Evolutionary conservation across 1,284 basidiomycete genomes (phyloP).

Genomic region (Rhodotorula sp.): DNA sequence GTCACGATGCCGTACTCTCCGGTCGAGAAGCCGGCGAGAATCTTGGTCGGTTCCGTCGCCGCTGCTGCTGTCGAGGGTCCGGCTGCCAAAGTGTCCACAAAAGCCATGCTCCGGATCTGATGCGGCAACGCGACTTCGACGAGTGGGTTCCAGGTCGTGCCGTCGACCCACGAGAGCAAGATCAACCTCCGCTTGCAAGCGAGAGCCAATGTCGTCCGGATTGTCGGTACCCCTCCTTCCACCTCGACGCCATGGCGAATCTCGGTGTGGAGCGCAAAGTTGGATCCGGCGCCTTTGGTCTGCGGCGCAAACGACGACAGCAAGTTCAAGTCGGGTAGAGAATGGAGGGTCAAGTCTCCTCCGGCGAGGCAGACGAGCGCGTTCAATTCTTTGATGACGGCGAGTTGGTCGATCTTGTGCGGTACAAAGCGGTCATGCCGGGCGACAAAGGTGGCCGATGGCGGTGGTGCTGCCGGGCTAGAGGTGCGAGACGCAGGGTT

Average conservation of each 20-base stretch:
- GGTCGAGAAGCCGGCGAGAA: slow-evolving; percentile 73
- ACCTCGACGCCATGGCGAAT: background rate
- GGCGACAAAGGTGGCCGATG: slow-evolving; percentile 58
- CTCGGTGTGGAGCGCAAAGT: slow-evolving; percentile 27
- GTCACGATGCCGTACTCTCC: slow-evolving; percentile 74
- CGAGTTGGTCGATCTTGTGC: slow-evolving; percentile 79
- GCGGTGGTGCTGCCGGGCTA: slow-evolving; percentile 14
- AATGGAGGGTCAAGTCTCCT: slow-evolving; percentile 34
- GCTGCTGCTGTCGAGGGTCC: background rate
- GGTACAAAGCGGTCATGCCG: slow-evolving; percentile 65
- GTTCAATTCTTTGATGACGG: slow-evolving; percentile 75
- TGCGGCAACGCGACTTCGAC: slow-evolving; percentile 78
- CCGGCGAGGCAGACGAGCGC: slow-evolving; percentile 66
- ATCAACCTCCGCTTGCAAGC: slow-evolving; percentile 83
- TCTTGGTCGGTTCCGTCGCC: slow-evolving; percentile 32
- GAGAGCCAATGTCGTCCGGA: slow-evolving; percentile 74
- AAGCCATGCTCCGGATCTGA: slow-evolving; percentile 45
- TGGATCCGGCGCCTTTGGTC: slow-evolving; percentile 15
- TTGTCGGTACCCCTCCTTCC: slow-evolving; percentile 11
- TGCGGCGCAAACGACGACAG: slow-evolving; percentile 29
- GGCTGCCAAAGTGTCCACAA: slow-evolving; percentile 9
- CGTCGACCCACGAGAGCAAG: slow-evolving; percentile 75
- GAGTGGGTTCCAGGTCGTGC: slow-evolving; percentile 68
- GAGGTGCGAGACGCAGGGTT: slow-evolving; percentile 17
- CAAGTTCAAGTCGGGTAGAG: slow-evolving; percentile 20